Base-by-base conservation (phyloP, 208 protist genomes). In the Trypanosoma brucei region DNA sequence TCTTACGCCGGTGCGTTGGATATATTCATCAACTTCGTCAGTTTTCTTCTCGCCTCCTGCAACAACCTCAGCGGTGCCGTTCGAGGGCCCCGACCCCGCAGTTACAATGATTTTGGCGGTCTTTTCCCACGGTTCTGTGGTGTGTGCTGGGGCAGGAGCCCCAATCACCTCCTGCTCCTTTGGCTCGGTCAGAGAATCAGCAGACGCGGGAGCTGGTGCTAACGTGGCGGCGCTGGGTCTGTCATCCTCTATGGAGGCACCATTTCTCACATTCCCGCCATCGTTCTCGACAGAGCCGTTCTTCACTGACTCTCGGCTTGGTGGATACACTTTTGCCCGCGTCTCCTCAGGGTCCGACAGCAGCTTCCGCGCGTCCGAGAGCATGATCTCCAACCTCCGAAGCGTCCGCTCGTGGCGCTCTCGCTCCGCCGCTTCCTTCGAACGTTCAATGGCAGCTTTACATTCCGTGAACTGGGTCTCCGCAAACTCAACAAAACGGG, bases 401-500 rank as follows among this genome's bases (percentile, higher is more conserved):
- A 81, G 36, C 36, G 72, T 65, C 36, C 62, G 45, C 59, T 45
- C 52, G 30, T 62, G 44, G 39, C 56, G 62, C 40, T 71, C 51
- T 66, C 62, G 72, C 39, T 76, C 59, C 9, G 65, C 61, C 37
- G 46, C 50, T 39, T 54, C 68, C 38, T 79, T 81, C 14, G 38
- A 51, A 36, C 49, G 59, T 14, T 54, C 58, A 40, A 59, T 50
- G 45, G 61, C 63, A 31, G 55, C 66, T 68, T 81, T 79, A 53
- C 72, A 81, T 40, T 73, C 68, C 1, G 65, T 55, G 22, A 92
- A 57, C 66, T 92, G 79, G 56, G 83, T 79, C 55, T 77, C 71
- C 39, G 82, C 86, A 60, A 79, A 88, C 33, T 92, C 82, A 34
- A 87, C 67, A 61, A 92, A 92, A 45, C 81, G 85, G 61, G 78